Base-by-base conservation (phyloP, 148 eudicot species). In the Suaeda aralocaspica region DNA sequence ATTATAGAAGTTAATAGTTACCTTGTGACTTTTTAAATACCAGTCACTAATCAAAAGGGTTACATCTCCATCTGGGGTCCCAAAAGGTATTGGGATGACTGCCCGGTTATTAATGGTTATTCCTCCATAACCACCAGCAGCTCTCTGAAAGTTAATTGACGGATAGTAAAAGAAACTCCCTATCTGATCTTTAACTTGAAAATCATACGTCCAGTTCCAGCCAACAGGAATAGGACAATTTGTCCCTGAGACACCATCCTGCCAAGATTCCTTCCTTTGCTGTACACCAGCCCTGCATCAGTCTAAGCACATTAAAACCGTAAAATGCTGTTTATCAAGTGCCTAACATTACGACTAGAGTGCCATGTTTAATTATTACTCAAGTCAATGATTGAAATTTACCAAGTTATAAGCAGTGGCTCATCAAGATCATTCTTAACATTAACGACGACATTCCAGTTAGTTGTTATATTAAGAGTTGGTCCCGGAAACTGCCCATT, bases 131-230 rank as follows among this genome's bases (percentile, higher is more conserved):
- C 97, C 99, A 67, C 99, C 99, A 9, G 88, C 78, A 75, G 97
- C 96, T 76, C 93, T 82, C 66, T 94, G 99, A 81, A 94, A 86
- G 70, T 79, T 79, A n/a, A 89, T 77, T 28, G 99, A 91, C 50
- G 99, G 99, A 66, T 89, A 94, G 80, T 94, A 94, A 82, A 87
- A 91, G 89, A 94, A 94, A 78, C 99, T 94, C 56, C 99, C 99
- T 30, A 94, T 89, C 78, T 94, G 99, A 64, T 94, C 99, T 82
- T 94, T 94, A 50, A 91, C 97, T 83, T 94, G 99, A 83, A 94
- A 94, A 55, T 84, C 73, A 71, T 94, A 94, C 13, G 99, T 94
- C 99, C 99, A 94, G 68, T 94, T 94, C 99, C 99, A 94, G 71
- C 97, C 97, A 77, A 93, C 82, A 73, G 97, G 97, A 53, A 94